A percentile compares a stretch with the other conserved stretches of the same genome.
Evolutionary conservation across 73 alveolate species (phyloP).

Genomic region (Paramecium sexaurelia): DNA sequence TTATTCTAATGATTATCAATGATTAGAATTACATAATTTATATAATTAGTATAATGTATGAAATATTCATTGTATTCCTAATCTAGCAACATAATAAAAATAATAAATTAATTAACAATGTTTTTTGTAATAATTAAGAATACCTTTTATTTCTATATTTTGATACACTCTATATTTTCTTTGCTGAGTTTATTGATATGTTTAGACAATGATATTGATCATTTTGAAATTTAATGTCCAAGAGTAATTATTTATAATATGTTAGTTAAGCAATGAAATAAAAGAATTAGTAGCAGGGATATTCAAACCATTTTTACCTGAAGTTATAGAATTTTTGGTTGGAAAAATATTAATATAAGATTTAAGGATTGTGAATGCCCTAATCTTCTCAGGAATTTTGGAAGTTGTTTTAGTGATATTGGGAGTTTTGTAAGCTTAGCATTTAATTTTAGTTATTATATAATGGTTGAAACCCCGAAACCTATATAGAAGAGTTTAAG

Average conservation of each 20-base stretch:
- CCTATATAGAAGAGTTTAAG: neutral
- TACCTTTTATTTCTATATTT: neutral
- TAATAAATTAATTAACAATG: neutral
- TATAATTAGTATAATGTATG: neutral
- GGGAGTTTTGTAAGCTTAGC: neutral
- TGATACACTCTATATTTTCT: conserved; percentile 1
- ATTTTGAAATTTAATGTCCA: conserved; percentile 9
- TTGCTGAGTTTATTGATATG: neutral
- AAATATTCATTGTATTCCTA: neutral
- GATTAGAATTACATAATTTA: too few species aligned
- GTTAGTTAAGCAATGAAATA: neutral
- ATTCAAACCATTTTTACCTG: neutral
- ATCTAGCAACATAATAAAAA: neutral
- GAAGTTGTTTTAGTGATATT: neutral
- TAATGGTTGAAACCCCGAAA: neutral
- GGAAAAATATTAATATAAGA: neutral
- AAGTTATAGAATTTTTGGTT: neutral
- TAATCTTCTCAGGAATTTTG: neutral
- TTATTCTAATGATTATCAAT: too few species aligned
- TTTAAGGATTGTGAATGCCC: neutral
- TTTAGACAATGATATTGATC: neutral
- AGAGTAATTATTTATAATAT: neutral
- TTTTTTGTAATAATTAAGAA: neutral
- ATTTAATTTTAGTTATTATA: neutral
- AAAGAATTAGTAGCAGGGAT: neutral